Percentiles rank a stretch among this genome's conserved stretches.
phyloP scores from a whole-genome alignment of 306 rosid genomes.

The Dryas alaskensis region DNA sequence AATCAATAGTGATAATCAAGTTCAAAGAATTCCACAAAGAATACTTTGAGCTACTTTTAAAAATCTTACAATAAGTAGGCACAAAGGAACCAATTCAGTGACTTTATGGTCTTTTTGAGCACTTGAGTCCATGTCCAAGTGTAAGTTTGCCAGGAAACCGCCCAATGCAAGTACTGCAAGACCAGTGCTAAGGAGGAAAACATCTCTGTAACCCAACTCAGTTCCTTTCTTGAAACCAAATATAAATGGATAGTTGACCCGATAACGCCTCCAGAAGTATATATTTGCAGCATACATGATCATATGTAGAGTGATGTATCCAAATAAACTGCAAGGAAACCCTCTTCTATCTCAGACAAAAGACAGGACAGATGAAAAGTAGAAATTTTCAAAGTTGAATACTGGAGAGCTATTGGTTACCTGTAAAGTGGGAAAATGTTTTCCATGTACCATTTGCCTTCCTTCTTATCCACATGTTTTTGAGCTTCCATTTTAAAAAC shows the following conservation, averaged over 20 bases:
- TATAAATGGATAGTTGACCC: constrained; percentile 67
- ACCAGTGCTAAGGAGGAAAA: constrained; percentile 63
- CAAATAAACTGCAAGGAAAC: constrained; percentile 62
- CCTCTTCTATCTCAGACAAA: constrained; percentile 21
- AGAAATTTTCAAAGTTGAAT: background rate
- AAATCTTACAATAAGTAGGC: constrained; percentile 53
- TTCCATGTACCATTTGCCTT: constrained; percentile 52
- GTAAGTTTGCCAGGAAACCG: constrained; percentile 63
- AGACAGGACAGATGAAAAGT: background rate
- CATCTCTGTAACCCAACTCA: constrained; percentile 50
- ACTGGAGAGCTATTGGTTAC: constrained; percentile 24
- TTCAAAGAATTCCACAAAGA: background rate
- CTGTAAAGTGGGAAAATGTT: constrained; percentile 67
- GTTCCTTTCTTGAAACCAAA: constrained; percentile 74
- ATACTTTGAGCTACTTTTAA: background rate
- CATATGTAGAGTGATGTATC: constrained; percentile 61
- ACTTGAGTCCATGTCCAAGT: constrained; percentile 49
- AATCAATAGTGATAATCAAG: background rate
- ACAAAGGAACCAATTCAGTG: constrained; percentile 63
- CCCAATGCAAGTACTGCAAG: constrained; percentile 61
- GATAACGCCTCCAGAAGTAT: constrained; percentile 63
- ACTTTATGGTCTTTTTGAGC: constrained; percentile 37
- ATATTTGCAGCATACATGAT: constrained; percentile 64
- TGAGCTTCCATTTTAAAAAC: constrained; percentile 39
- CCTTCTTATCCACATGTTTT: constrained; percentile 34